Evolutionary conservation across 352 stramenopile genomes (phyloP).

Genomic region (Pythium folliculosum): DNA sequence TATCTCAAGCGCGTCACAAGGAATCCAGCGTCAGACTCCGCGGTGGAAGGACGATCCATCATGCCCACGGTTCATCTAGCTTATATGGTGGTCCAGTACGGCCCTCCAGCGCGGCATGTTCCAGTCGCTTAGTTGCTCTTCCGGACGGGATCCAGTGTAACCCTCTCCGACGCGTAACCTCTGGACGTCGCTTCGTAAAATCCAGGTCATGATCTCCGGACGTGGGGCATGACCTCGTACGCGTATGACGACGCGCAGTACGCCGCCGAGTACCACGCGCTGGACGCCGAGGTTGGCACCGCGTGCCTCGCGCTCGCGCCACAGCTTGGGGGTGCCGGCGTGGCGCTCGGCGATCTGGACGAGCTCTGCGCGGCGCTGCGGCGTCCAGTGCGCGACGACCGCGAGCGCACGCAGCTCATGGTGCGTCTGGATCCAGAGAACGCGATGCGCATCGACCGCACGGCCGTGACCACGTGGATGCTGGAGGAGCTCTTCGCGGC

Average conservation of each 20-base stretch:
- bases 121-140: neutral
- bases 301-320: conserved; percentile 47
- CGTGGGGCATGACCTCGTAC: neutral
- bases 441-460: conserved; percentile 52
- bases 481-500: conserved; percentile 32
- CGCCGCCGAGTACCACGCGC: conserved; percentile 42
- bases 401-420: conserved; percentile 50
- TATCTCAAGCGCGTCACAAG: neutral
- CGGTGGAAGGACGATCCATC: no score
- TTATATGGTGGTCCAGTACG: no score
- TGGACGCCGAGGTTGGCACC: conserved; percentile 47
- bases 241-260: conserved; percentile 26
- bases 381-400: conserved; percentile 42
- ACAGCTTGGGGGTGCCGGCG: conserved; percentile 30
- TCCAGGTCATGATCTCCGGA: neutral
- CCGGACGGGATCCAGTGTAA: neutral
- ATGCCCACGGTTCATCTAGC: no score
- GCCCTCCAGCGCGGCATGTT: no score
- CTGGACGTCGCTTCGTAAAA: neutral
- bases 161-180: neutral
- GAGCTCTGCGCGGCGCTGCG: conserved; percentile 49
- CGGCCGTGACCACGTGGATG: conserved; percentile 60
- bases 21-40: neutral
- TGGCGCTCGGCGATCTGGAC: conserved; percentile 46
- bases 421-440: conserved; percentile 59